Conservation (phyloP, 2,329 filamentous ascomycete genomes). For the Ceratocystis cubensis region DNA sequence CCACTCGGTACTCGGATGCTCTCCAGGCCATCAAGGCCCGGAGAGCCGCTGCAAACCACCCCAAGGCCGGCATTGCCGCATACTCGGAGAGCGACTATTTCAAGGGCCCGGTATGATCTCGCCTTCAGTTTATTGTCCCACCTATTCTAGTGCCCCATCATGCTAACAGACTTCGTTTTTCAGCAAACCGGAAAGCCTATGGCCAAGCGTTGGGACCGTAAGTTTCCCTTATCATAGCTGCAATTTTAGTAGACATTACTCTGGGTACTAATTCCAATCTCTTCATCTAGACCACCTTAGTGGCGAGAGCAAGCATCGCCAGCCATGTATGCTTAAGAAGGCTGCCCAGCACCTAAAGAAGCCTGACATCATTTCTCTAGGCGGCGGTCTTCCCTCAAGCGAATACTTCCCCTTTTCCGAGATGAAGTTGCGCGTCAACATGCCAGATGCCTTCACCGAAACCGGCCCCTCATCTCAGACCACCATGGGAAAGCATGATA, state of each 20-base stretch:
- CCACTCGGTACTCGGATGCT: constrained; percentile 18
- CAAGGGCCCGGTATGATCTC: constrained; percentile 52
- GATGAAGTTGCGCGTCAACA: constrained; percentile 60
- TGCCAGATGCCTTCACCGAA: constrained; percentile 53
- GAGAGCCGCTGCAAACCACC: constrained; percentile 56
- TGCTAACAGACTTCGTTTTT: not conserved
- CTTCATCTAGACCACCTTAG: constrained; percentile 41
- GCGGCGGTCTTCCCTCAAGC: constrained; percentile 77
- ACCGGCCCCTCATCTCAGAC: constrained; percentile 48
- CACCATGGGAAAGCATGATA: constrained; percentile 70
- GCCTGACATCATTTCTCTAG: constrained; percentile 79
- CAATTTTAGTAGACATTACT: too few species aligned
- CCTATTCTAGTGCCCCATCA: not conserved
- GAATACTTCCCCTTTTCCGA: constrained; percentile 88
- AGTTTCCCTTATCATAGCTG: constrained; percentile 30
- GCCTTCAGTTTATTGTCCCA: constrained; percentile 11
- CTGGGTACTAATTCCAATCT: constrained; percentile 14
- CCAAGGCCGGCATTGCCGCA: constrained; percentile 65
- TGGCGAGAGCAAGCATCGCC: constrained; percentile 45
- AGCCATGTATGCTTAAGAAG: constrained; percentile 64
- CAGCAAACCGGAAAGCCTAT: constrained; percentile 49
- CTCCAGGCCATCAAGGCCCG: constrained; percentile 54
- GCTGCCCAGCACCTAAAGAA: constrained; percentile 68
- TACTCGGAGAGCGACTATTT: constrained; percentile 70
- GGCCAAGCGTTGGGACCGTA: constrained; percentile 75